phyloP scores from a whole-genome alignment of 305 asterid genomes.

The Solanum hybrid region DNA sequence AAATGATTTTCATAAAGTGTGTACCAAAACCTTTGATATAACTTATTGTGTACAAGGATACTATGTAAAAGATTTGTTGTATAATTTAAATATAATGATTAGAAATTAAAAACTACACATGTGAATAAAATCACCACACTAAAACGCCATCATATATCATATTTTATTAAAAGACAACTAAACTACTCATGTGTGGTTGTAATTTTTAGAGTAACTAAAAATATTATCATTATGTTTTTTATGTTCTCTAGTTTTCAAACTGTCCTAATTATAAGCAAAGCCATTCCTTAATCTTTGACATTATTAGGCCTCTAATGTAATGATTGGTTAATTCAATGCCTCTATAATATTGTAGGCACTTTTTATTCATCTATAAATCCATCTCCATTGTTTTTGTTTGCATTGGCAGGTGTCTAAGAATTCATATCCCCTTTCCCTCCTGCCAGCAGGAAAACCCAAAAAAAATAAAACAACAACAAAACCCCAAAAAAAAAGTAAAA shows the following conservation, averaged over 20 bases:
- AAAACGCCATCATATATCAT: neutral
- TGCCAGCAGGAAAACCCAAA: neutral
- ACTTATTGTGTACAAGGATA: neutral
- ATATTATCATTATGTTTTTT: neutral
- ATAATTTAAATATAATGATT: neutral
- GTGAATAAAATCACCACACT: neutral
- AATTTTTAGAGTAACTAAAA: neutral
- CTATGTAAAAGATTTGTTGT: neutral
- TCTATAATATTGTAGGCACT: neutral
- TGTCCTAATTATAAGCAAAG: neutral
- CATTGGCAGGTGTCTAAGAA: neutral
- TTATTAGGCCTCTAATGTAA: neutral
- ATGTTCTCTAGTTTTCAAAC: neutral
- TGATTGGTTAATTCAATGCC: neutral
- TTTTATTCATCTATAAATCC: neutral
- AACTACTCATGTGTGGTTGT: neutral
- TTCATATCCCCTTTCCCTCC: neutral
- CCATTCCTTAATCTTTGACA: neutral
- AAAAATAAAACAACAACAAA: neutral
- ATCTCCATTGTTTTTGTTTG: neutral
- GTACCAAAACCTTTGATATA: neutral
- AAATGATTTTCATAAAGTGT: neutral
- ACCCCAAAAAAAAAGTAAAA: neutral
- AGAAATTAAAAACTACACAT: neutral
- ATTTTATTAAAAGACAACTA: neutral